Percentiles rank a stretch among this genome's conserved stretches.
Evolutionary conservation across 306 rosid genomes (phyloP).

Genomic region (Vigna mungo): DNA sequence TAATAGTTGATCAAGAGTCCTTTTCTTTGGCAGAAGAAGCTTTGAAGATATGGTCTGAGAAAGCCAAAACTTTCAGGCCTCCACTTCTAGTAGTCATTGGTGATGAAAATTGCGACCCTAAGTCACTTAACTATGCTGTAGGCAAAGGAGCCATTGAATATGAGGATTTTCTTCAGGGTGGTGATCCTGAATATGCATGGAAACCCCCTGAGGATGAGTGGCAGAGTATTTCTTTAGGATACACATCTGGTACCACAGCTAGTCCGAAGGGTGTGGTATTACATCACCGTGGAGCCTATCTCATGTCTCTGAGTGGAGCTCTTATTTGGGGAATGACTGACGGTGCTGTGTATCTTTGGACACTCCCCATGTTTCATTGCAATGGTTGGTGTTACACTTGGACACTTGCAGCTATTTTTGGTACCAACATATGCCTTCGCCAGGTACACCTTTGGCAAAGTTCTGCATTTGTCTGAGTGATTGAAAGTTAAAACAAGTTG

Average conservation of each 20-base stretch:
- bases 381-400: constrained; percentile 97
- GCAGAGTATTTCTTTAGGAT: constrained; percentile 95
- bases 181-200: constrained; percentile 87
- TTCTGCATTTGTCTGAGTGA: constrained; percentile 31
- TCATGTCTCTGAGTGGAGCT: constrained; percentile 61
- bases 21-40: constrained; percentile 59
- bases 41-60: constrained; percentile 68
- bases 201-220: constrained; percentile 95
- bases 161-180: constrained; percentile 69
- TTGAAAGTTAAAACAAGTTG: constrained; percentile 34
- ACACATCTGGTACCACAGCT: constrained; percentile 95
- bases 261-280: constrained; percentile 97
- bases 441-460: constrained; percentile 61
- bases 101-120: constrained; percentile 75
- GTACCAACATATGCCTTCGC: constrained; percentile 88
- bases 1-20: constrained; percentile 50
- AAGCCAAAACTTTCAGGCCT: constrained; percentile 55
- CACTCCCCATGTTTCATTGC: constrained; percentile 97
- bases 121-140: constrained; percentile 40
- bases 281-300: constrained; percentile 90
- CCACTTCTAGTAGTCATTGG: constrained; percentile 78
- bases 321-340: constrained; percentile 90
- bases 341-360: constrained; percentile 91
- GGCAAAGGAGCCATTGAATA: constrained; percentile 47
- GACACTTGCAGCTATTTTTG: constrained; percentile 88